Evolutionary conservation across 78 protist genomes (phyloP), one percentile per base, ranked within the genome.

Genomic region (Speleostelium caveatum): DNA sequence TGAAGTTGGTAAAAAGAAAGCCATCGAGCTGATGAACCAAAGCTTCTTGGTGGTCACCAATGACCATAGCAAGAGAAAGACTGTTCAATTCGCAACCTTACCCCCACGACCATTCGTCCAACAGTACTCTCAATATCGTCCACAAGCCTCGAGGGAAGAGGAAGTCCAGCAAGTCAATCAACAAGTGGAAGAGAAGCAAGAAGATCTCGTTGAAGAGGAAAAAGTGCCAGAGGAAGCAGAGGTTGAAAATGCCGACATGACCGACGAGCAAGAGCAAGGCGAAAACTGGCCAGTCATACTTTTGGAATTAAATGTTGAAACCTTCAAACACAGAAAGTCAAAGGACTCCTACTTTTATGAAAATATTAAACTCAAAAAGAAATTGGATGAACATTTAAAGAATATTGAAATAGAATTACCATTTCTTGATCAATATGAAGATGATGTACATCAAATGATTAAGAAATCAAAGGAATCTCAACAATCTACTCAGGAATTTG

Each of bases 1-100:
- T 2, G 67, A 73, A 22, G 2, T 30, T 12, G 49, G 53, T 7
- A 73, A 58, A 21, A 73, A 56, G 67, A 53, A 73, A 56, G 79
- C 66, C 6, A 56, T 73, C 3, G 67, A 73, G 24, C 22, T 53
- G 6, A 69, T 69, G 60, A 12, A 33, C 7, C 19, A 19, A 19
- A 42, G 39, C 26, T 19, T 7, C 17, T 6, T 6, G 10, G 10
- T 45, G 6, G 6, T 10, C 10, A 45, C 53, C 10, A 14, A 6
- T 10, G n/a, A n/a, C n/a, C n/a, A n/a, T n/a, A n/a, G n/a, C n/a
- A n/a, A n/a, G n/a, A n/a, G n/a, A n/a, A n/a, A n/a, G n/a, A n/a
- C n/a, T n/a, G n/a, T n/a, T n/a, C n/a, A n/a, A n/a, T n/a, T n/a
- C n/a, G n/a, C n/a, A n/a, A n/a, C n/a, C n/a, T n/a, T n/a, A n/a